Conservation (phyloP, 202 grass and related monocot species). For the Eragrostis tef region DNA sequence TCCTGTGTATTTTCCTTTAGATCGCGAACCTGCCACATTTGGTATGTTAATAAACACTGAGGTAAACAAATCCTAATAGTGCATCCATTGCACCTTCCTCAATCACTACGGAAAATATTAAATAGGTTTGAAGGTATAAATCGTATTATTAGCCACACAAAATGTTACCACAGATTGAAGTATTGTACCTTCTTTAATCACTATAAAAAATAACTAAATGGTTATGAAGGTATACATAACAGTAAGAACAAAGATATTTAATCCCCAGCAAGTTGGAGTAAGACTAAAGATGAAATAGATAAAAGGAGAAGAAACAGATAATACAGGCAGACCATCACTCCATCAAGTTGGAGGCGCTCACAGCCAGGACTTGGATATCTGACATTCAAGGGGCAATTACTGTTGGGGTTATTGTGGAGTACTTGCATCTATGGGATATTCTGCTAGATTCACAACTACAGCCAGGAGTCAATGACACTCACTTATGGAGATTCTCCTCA, state of each 20-base stretch:
- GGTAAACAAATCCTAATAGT: conserved; percentile 1
- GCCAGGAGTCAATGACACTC: too few species aligned
- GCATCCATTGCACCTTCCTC: neutral
- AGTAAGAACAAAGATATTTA: neutral
- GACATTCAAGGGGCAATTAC: too few species aligned
- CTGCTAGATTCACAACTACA: too few species aligned
- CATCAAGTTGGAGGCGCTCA: too few species aligned
- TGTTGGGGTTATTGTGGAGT: too few species aligned
- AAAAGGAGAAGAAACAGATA: neutral
- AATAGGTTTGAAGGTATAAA: neutral
- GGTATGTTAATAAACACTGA: conserved; percentile 31
- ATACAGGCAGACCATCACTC: neutral
- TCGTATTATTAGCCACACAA: neutral
- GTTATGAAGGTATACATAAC: neutral
- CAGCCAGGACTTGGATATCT: too few species aligned
- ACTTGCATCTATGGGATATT: too few species aligned
- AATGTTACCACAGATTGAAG: conserved; percentile 55
- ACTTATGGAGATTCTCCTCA: too few species aligned
- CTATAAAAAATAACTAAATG: neutral
- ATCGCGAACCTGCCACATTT: conserved; percentile 56
- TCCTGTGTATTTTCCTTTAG: conserved; percentile 59
- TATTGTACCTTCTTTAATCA: neutral
- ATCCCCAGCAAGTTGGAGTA: neutral
- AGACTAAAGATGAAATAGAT: neutral
- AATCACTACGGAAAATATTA: conserved; percentile 26